phyloP scores from a whole-genome alignment of 768 basidiomycete species.

The Collybia mongolica region DNA sequence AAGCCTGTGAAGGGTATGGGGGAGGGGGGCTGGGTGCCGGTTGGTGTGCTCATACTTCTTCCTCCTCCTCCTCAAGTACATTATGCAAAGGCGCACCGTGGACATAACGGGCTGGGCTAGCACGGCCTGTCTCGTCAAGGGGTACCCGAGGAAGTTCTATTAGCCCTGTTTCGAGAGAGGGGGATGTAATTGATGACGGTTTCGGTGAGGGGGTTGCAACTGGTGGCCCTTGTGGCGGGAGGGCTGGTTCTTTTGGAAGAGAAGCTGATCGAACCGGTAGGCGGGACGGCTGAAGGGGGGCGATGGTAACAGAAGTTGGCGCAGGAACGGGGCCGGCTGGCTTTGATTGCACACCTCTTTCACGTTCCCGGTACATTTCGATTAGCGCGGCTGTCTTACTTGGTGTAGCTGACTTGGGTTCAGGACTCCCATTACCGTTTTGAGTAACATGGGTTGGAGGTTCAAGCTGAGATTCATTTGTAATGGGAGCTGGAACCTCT shows the following conservation, averaged over 20 bases:
- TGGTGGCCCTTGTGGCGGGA: constrained; percentile 12
- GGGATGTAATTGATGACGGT: constrained; percentile 19
- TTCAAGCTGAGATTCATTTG: constrained; percentile 9
- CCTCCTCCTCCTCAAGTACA: constrained; percentile 81
- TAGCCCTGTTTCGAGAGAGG: constrained; percentile 24
- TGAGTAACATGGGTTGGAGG: constrained; percentile 6
- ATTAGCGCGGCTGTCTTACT: constrained; percentile 79
- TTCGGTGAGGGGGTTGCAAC: constrained; percentile 24
- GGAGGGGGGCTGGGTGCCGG: not conserved
- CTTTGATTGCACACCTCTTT: constrained; percentile 42
- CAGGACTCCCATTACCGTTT: constrained; percentile 13
- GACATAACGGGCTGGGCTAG: constrained; percentile 69
- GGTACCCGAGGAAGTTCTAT: constrained; percentile 32
- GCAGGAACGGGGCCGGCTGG: constrained; percentile 20
- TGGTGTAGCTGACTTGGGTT: constrained; percentile 20
- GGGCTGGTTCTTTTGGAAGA: constrained; percentile 19
- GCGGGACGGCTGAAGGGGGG: constrained; percentile 36
- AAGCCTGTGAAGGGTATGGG: not conserved
- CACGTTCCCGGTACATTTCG: constrained; percentile 81
- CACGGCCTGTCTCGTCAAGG: constrained; percentile 50
- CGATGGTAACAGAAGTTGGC: constrained; percentile 21
- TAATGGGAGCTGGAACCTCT: not conserved
- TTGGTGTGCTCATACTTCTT: constrained; percentile 33
- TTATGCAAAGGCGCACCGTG: constrained; percentile 88
- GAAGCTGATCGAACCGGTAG: constrained; percentile 36